Conservation (phyloP, 495 filamentous ascomycete genomes). For the Geopyxis carbonaria region DNA sequence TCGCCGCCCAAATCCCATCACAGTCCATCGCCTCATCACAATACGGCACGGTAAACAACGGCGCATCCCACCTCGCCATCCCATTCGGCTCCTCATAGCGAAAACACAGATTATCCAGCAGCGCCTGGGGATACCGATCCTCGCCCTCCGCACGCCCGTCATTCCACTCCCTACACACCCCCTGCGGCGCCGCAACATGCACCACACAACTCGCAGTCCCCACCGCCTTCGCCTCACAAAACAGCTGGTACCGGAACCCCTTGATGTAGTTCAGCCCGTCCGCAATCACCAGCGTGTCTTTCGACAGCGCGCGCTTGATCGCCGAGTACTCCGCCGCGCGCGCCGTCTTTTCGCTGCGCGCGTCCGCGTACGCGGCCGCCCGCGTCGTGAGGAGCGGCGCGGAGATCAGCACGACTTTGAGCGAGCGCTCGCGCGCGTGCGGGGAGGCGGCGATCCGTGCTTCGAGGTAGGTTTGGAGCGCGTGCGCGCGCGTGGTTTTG, state of each 20-base stretch:
- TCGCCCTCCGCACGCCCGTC: slow-evolving; percentile 17
- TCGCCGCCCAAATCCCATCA: slow-evolving; percentile 56
- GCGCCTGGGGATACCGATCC: slow-evolving; percentile 44
- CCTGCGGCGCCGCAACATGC: slow-evolving; percentile 63
- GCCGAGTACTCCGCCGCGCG: slow-evolving; percentile 73
- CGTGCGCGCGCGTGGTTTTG: slow-evolving; percentile 70
- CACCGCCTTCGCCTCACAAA: slow-evolving; percentile 81
- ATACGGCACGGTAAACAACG: slow-evolving; percentile 76
- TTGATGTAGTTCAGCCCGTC: slow-evolving; percentile 80
- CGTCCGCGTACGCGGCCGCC: slow-evolving; percentile 45
- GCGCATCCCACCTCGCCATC: slow-evolving; percentile 88
- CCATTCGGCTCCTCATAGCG: slow-evolving; percentile 92
- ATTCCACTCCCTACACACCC: slow-evolving; percentile 29
- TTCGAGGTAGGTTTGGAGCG: slow-evolving; percentile 52
- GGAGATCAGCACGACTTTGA: slow-evolving; percentile 51
- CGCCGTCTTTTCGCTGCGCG: slow-evolving; percentile 71
- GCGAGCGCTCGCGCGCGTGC: slow-evolving; percentile 34
- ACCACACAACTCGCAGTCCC: slow-evolving; percentile 67
- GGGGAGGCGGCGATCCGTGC: slow-evolving; percentile 35
- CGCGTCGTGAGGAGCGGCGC: slow-evolving; percentile 46
- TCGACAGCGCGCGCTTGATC: slow-evolving; percentile 62
- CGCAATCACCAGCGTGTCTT: slow-evolving; percentile 71
- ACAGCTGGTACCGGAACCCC: slow-evolving; percentile 88
- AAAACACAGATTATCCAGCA: slow-evolving; percentile 85
- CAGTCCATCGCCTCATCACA: slow-evolving; percentile 48